Evolutionary conservation across 176 grass and related monocot genomes (phyloP).

Genomic region (Zea luxurians): DNA sequence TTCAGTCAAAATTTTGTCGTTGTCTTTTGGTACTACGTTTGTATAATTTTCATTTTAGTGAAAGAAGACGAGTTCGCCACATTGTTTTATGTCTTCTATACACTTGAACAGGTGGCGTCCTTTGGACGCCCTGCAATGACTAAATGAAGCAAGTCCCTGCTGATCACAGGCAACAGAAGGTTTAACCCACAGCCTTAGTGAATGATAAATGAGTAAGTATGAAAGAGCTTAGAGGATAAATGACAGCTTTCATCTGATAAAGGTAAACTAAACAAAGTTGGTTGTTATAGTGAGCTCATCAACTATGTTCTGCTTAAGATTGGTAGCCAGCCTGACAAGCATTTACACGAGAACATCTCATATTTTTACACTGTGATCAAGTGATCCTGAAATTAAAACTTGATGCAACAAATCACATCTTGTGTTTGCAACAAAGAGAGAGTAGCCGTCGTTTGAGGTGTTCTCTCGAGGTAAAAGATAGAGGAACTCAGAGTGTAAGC

Average conservation of each 20-base stretch:
- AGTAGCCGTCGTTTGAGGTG: too few relatives aligned
- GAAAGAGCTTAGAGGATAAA: conserved; percentile 37
- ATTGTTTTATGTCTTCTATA: too few relatives aligned
- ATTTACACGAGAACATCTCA: conserved; percentile 95
- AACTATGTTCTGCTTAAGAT: conserved; percentile 18
- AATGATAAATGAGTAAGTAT: conserved; percentile 47
- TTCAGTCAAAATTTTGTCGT: too few relatives aligned
- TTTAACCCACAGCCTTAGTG: conserved; percentile 69
- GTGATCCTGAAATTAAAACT: conserved; percentile 55
- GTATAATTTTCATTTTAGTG: too few relatives aligned
- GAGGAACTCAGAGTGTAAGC: too few relatives aligned
- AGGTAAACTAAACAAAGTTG: conserved; percentile 1
- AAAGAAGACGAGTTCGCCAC: too few relatives aligned
- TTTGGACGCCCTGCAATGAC: too few relatives aligned
- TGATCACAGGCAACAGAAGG: conserved; percentile 99
- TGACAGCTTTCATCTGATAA: conserved; percentile 32
- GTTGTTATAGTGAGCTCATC: conserved; percentile 20
- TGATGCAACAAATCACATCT: too few relatives aligned
- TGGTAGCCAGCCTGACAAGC: conserved; percentile 79
- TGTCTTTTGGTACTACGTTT: too few relatives aligned
- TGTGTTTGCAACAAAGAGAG: too few relatives aligned
- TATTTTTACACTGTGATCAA: conserved; percentile 94
- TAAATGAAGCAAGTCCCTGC: conserved; percentile 79
- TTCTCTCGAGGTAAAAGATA: too few relatives aligned
- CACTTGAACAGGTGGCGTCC: too few relatives aligned